These are phyloP conservation scores for Auriscalpium microsporum DNA, from an alignment of 768 basidiomycete genomes.

Conservation along the genomic window DNA sequence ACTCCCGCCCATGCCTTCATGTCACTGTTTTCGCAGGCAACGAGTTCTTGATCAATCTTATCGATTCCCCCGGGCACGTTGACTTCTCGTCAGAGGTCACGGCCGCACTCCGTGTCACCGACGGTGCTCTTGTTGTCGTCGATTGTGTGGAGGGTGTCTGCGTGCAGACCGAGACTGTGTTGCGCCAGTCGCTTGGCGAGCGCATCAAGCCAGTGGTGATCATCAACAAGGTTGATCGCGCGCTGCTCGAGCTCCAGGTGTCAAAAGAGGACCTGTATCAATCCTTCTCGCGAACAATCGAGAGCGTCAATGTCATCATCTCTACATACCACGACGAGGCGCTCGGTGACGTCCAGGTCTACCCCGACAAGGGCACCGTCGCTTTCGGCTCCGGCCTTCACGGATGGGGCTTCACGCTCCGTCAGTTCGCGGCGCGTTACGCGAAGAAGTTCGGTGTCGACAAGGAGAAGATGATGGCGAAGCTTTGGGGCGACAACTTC, in stretches of 20 bases:
- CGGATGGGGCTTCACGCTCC: conserved; percentile 99
- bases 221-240: conserved; percentile 99
- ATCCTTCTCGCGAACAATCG: conserved; percentile 95
- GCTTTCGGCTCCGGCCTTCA: conserved; percentile 99
- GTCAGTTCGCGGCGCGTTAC: conserved; percentile 91
- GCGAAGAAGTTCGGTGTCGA: conserved; percentile 98
- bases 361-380: conserved; percentile 96
- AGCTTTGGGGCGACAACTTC: conserved; percentile 99
- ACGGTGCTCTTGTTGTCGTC: conserved; percentile 98
- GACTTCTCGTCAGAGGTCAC: conserved; percentile 99
- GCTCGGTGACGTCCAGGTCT: conserved; percentile 98
- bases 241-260: conserved; percentile 96
- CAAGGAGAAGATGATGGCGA: conserved; percentile 96
- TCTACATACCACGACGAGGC: conserved; percentile 91
- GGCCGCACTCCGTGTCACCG: conserved; percentile 98
- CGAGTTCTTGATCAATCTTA: conserved; percentile 99
- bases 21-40: conserved; percentile 40
- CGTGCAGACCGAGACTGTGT: conserved; percentile 98
- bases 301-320: conserved; percentile 96
- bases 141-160: conserved; percentile 99
- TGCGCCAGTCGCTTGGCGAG: conserved; percentile 93
- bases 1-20: conserved; percentile 3
- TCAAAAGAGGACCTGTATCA: conserved; percentile 96
- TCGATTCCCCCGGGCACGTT: conserved; percentile 99
- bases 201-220: conserved; percentile 99